Evolutionary conservation across 2,329 filamentous ascomycete genomes (phyloP), one percentile per base, ranked within the genome.

Genomic region (Sclerotinia glacialis): DNA sequence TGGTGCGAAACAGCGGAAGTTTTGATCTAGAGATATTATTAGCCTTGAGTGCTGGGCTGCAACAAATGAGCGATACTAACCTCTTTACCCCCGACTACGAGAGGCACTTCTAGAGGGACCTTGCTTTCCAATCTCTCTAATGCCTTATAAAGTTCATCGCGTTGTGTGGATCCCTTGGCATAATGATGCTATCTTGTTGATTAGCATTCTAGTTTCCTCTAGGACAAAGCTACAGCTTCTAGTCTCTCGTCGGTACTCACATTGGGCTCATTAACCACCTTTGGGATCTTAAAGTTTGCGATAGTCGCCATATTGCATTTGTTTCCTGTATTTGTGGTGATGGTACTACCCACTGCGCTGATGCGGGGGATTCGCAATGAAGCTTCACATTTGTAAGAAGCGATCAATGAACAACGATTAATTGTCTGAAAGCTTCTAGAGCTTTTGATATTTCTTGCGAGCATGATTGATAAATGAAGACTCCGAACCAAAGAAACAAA

Each of bases 181-280:
- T 97, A 99, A 79, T 94, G 90, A 82, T 96, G 90, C 93, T 97
- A 73, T 66, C n/a, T 61, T 18, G 23, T 50, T 11, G 2, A 67
- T 65, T 34, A 70, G 67, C 55, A 71, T 58, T 67, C 21, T 37
- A 53, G 52, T 40, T 34, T 34, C 37, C 23, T 21, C 8, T 3
- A 46, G 23, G 14, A 47, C 8, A 21, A 50, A 31, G 2, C n/a
- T 23, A 65, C 44, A 46, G 4, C 21, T 23, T 28, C 7, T n/a
- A 4, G 14, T 18, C n/a, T 26, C 14, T 37, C 8, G 28, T 47
- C 12, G 14, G 3, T 23, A 83, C 91, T 78, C 79, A 97, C 93
- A 78, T 97, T 99, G n/a, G 92, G 92, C 81, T 99, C 95, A 77
- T 99, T 99, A 77, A 86, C 82, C 73, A 97, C 86, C 70, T 88